Conservation (phyloP, 495 filamentous ascomycete genomes). For the Penicillium salamii region DNA sequence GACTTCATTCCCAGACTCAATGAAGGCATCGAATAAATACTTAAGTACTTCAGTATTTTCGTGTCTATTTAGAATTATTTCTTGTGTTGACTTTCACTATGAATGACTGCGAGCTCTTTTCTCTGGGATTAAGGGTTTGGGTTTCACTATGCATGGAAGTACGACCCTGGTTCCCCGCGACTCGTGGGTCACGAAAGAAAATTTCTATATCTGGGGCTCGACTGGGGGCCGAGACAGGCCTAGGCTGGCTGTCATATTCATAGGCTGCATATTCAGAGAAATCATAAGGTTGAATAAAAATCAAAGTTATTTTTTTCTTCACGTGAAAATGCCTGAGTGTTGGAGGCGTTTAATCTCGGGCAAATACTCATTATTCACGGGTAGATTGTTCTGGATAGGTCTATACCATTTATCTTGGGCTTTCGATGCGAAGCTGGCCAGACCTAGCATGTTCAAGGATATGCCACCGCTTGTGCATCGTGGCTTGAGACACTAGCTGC, state of each 20-base stretch:
- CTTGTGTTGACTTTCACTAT: too few species aligned
- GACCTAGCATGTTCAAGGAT: neutral
- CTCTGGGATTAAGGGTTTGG: constrained; percentile 10
- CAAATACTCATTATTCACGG: too few species aligned
- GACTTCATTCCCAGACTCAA: too few species aligned
- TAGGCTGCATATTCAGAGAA: too few species aligned
- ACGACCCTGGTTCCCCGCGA: constrained; percentile 25
- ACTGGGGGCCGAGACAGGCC: constrained; percentile 3
- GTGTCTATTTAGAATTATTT: too few species aligned
- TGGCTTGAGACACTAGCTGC: neutral
- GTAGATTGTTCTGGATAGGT: too few species aligned
- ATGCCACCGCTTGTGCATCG: neutral
- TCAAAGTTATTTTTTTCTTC: neutral
- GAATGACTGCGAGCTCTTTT: too few species aligned
- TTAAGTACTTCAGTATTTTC: too few species aligned
- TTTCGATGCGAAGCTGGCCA: neutral
- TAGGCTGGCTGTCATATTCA: neutral
- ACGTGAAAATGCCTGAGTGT: neutral
- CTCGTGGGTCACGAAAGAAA: constrained; percentile 19
- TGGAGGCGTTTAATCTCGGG: too few species aligned
- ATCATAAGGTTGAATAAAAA: too few species aligned
- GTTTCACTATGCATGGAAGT: constrained; percentile 27
- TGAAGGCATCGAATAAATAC: too few species aligned
- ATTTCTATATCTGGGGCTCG: constrained; percentile 14
- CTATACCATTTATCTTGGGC: too few species aligned